Base-by-base conservation (phyloP, 208 protist species). In the Crithidia thermophila region DNA sequence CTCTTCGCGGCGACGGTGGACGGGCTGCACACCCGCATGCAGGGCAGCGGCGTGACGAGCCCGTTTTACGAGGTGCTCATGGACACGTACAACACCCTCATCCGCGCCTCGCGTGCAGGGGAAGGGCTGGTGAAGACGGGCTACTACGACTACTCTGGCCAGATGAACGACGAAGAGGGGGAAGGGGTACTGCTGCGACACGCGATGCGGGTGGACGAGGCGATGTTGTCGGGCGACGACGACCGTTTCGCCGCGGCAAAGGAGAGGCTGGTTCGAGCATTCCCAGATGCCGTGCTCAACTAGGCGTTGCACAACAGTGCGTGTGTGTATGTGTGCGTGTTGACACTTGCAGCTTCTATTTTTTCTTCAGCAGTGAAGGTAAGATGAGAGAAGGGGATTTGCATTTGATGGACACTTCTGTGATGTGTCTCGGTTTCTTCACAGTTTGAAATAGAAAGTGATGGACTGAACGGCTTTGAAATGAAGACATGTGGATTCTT, bases 1-100 rank as follows among this genome's bases (percentile, higher is more conserved):
- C 9, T 69, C 56, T 80, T 60, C 51, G 69, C 31, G 23, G 66
- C 51, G 37, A 90, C 88, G 14, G 77, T 89, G 4, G 79, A 88
- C 21, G 91, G 91, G 1, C 61, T 96, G 10, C 81, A 94, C 59
- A 71, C 58, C 9, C 75, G 84, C 34, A 55, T 96, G 52, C 64
- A 74, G 36, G 61, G 28, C 20, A 20, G 47, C 21, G 37, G 67
- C 3, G 37, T 86, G 5, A 16, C 46, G 2, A 89, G 76, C 7
- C 91, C 86, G 0, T 93, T 96, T 55, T 93, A 86, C 53, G 88
- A 94, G 50, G 79, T 88, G 39, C 67, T 96, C n/a, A 88, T 96
- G 81, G 88, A 96, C 74, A 75, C 87, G 7, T 94, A 89, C 69
- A 77, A 82, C 72, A 94, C 87, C 14, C 55, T 91, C 43, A 49